Base-by-base conservation (phyloP, 768 basidiomycete species). In the Boletus rubropictus region DNA sequence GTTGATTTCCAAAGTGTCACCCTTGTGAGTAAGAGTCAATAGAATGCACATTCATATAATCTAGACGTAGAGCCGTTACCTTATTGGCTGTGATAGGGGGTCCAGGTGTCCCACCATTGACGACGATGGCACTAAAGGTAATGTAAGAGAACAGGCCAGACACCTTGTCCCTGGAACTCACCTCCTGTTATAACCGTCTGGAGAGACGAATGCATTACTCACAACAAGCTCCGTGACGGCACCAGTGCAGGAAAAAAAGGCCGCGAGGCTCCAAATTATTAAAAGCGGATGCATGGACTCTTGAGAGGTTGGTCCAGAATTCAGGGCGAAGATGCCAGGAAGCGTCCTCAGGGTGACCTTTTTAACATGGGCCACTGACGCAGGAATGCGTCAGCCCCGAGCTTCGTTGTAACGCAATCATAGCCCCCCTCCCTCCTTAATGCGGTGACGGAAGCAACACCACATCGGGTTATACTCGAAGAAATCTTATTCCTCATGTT, bases 91-190 rank as follows among this genome's bases (percentile, higher is more conserved):
- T 56, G 31, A 77, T 69, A 17, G 70, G 57, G 1, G 71, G 55
- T 0, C 72, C 75, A 29, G 74, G 72, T 39, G 70, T 68, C 3
- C 49, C 17, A 4, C 71, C 73, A 45, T 73, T 74, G 20, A 71
- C 66, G 18, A 74, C 59, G 9, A 75, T 73, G 21, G 66, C 69
- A 21, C 63, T 61, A 39, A 17, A 25, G 7, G n/a, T 61, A 57
- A 24, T 20, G 21, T 39, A 37, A 42, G 27, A 45, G 12, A 24
- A 41, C 11, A 31, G 14, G 38, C 24, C 10, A 37, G 37, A 10
- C 4, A n/a, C 2, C 17, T 15, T 12, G 11, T 12, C 24, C 20
- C 36, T 18, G n/a, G 12, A 24, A 42, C 64, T 51, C 27, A 66
- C 65, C 46, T 60, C 55, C 54, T 62, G 44, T 42, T 52, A 36